phyloP scores from a whole-genome alignment of 441 rosid species.

The Metrosideros polymorpha region DNA sequence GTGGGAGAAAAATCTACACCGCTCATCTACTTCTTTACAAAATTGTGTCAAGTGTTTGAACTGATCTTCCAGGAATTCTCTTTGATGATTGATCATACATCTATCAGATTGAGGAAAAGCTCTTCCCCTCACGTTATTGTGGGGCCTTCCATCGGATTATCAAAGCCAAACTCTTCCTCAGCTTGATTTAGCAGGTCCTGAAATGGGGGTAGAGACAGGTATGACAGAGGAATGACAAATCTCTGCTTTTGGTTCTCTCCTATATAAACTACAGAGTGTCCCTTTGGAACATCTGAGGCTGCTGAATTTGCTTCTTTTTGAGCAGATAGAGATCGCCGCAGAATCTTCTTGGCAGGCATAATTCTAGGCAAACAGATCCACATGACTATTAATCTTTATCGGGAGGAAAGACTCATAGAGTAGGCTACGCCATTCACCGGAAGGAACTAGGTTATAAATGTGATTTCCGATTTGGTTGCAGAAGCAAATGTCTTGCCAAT shows the following conservation, averaged over 20 bases:
- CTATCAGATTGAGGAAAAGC: not conserved
- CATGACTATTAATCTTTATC: not conserved
- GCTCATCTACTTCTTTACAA: not conserved
- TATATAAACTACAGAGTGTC: conserved; percentile 15
- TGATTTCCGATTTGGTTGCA: not conserved
- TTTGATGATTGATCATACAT: not conserved
- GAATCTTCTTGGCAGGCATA: no score
- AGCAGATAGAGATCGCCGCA: not conserved
- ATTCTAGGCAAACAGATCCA: not conserved
- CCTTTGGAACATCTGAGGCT: not conserved
- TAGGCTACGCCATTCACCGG: not conserved
- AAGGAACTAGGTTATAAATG: not conserved
- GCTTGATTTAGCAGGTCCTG: conserved; percentile 21
- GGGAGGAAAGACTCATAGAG: not conserved
- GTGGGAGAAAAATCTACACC: not conserved
- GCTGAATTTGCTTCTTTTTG: not conserved
- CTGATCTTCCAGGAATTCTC: not conserved
- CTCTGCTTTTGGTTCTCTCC: conserved; percentile 1
- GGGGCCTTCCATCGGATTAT: conserved; percentile 41
- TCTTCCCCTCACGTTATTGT: conserved; percentile 35
- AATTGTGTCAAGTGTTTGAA: not conserved
- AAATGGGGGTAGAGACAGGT: not conserved
- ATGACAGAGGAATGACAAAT: not conserved
- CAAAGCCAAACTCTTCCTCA: conserved; percentile 35
- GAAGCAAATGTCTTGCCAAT: not conserved